A percentile compares a stretch with the other conserved stretches of the same genome.
Evolutionary conservation across 805 yeast species (phyloP).

Genomic region (Kodamaea kakaduensis): DNA sequence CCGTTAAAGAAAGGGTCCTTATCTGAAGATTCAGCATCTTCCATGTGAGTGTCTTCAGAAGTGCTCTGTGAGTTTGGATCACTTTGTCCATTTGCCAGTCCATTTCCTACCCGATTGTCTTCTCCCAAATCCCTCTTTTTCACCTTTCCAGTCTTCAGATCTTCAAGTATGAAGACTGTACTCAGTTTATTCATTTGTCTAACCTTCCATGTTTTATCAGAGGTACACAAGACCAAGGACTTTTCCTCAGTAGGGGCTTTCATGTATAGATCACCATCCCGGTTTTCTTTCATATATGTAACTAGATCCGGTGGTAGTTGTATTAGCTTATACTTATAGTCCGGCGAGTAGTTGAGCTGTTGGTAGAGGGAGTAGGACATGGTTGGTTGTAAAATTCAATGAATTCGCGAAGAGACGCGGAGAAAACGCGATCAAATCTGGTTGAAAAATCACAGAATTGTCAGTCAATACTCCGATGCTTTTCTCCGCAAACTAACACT

Average conservation of each 20-base stretch:
- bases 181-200: slow-evolving; percentile 86
- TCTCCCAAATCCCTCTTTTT: too few relatives aligned
- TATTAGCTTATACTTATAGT: slow-evolving; percentile 42
- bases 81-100: too few relatives aligned
- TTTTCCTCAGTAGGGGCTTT: slow-evolving; percentile 29
- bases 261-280: slow-evolving; percentile 26
- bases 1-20: slow-evolving; percentile 18
- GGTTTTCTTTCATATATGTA: slow-evolving; percentile 24
- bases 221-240: slow-evolving; percentile 58
- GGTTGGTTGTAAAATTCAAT: too few relatives aligned
- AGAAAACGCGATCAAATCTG: too few relatives aligned
- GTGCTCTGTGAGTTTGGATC: too few relatives aligned
- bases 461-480: too few relatives aligned
- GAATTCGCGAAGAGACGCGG: too few relatives aligned
- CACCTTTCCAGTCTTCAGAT: slow-evolving; percentile 13
- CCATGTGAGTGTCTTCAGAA: not conserved
- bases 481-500: too few relatives aligned
- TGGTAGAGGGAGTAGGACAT: slow-evolving; percentile 12
- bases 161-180: slow-evolving; percentile 55
- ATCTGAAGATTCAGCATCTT: slow-evolving; percentile 5
- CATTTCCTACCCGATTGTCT: too few relatives aligned
- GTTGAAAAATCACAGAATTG: too few relatives aligned
- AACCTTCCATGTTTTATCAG: slow-evolving; percentile 54
- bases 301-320: slow-evolving; percentile 52
- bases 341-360: slow-evolving; percentile 19